Conservation (phyloP, 306 rosid genomes). For the Aeschynomene evenia region DNA sequence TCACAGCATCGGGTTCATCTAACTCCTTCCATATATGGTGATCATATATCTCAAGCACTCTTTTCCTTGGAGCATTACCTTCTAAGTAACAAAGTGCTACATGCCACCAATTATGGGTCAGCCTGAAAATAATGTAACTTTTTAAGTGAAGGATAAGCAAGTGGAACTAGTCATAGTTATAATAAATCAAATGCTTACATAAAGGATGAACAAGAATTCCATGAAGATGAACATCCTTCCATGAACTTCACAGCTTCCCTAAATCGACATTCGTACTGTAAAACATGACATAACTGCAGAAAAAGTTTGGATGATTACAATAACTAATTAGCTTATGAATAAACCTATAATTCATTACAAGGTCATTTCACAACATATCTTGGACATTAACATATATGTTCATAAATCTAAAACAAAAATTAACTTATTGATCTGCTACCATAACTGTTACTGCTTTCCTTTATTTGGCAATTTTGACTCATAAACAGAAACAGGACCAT, state of each 20-base stretch:
- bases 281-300: constrained; percentile 86
- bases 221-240: constrained; percentile 75
- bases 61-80: constrained; percentile 49
- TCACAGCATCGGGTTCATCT: constrained; percentile 42
- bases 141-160: constrained; percentile 14
- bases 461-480: background rate
- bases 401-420: constrained; percentile 20
- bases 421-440: background rate
- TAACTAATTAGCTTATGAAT: background rate
- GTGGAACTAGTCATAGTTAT: constrained; percentile 6
- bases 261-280: constrained; percentile 66
- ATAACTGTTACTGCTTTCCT: background rate
- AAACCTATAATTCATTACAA: background rate
- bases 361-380: background rate
- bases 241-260: constrained; percentile 85
- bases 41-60: constrained; percentile 53
- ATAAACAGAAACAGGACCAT: background rate
- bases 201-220: constrained; percentile 63
- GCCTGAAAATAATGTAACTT: constrained; percentile 49
- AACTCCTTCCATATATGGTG: constrained; percentile 64
- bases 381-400: background rate
- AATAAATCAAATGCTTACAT: constrained; percentile 47
- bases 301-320: constrained; percentile 28
- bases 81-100: constrained; percentile 71
- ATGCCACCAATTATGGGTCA: constrained; percentile 87